Evolutionary conservation across 352 stramenopile species (phyloP), one percentile per base, ranked within the genome.

Genomic region (Phytophthora aleatoria): DNA sequence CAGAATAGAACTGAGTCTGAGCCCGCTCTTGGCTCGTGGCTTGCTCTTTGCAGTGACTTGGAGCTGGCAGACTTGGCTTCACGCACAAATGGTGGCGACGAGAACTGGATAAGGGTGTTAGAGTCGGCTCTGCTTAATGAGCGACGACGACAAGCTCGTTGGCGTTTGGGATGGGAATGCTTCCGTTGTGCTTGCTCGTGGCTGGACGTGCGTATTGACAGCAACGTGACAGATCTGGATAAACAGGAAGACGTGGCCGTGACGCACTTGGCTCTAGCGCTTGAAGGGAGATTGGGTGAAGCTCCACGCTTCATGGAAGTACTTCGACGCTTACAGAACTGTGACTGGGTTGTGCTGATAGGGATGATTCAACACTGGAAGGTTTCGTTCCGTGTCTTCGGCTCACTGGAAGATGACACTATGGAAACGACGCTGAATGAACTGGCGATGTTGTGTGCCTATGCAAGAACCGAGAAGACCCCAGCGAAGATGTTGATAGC

Each of bases 161-260:
- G 85, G 85, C 56, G 67, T 1, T 60, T 76, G n/a, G 81, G 81
- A 8, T 94, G 85, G 85, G 72, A 81, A 27, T 91, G 81, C 50
- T 90, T 94, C 59, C 81, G 76, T 1, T 68, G 71, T 2, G 74
- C 77, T 3, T 89, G 77, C 26, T 69, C 71, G 42, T 91, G 77
- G 80, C 63, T 92, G 50, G 57, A 92, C 16, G 55, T 93, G 3
- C 36, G 45, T 5, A 43, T 85, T 38, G 36, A 61, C 10, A 67
- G 75, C 16, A 61, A 53, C 5, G 33, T 51, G 33, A 24, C 12
- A 41, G 59, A 57, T 13, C 11, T 44, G 9, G 43, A 49, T 16
- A 50, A 63, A 16, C 49, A 70, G 15, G 60, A 65, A 35, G 27
- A 68, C 53, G 38, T 60, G 1, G 67, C 78, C 28, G 63, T 80